These are phyloP conservation scores for Podila horticola DNA, from an alignment of 192 early-diverging fungal species.

Conservation along the genomic window DNA sequence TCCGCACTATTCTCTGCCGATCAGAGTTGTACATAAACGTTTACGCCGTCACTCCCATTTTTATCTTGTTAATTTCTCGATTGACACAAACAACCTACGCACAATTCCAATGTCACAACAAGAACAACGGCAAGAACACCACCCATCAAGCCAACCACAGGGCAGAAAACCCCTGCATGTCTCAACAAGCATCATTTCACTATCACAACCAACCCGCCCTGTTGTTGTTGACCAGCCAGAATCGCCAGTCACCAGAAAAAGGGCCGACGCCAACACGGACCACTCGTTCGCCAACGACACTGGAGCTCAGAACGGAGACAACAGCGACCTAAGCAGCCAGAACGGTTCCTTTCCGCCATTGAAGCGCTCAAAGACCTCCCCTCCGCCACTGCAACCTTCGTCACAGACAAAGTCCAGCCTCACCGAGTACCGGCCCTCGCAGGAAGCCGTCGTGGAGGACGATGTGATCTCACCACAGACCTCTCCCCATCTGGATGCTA, in stretches of 20 bases:
- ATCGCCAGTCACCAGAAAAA: conserved; percentile 43
- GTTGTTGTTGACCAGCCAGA: conserved; percentile 17
- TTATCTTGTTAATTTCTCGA: no score
- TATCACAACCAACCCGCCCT: background rate
- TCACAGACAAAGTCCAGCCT: background rate
- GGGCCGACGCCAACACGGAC: conserved; percentile 9
- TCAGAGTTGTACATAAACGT: no score
- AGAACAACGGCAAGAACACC: no score
- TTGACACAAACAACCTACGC: no score
- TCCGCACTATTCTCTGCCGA: no score
- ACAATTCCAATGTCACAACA: no score
- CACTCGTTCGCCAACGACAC: conserved; percentile 16
- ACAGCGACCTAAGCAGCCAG: background rate
- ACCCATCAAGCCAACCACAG: no score
- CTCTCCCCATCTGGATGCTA: conserved; percentile 29
- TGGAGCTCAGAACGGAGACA: background rate
- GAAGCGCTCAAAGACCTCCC: conserved; percentile 33
- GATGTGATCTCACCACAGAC: conserved; percentile 32
- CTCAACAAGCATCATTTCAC: background rate
- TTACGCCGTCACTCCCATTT: no score
- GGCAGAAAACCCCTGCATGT: no score
- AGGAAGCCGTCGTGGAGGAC: conserved; percentile 6
- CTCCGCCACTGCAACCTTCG: background rate
- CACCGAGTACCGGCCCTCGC: background rate
- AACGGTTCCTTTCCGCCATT: conserved; percentile 22